Evolutionary conservation across 768 basidiomycete genomes (phyloP), one percentile per base, ranked within the genome.

Genomic region (Xerocomus spinulosus): DNA sequence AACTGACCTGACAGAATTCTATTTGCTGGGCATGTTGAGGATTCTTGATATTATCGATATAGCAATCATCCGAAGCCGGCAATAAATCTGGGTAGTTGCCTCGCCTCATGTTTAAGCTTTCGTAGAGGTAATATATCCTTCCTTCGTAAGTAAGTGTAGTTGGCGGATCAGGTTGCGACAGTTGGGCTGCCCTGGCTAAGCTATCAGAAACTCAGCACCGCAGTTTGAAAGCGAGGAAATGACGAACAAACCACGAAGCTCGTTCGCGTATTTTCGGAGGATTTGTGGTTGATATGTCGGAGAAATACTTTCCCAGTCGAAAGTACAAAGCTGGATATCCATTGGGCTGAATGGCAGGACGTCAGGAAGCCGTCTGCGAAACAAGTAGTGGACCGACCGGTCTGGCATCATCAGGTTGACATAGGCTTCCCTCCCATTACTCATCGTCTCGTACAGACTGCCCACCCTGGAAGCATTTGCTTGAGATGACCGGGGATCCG

Each of bases 321-420:
- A 68, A 20, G 72, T 57, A 24, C 73, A 68, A 44, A 86, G 67
- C 25, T 73, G 79, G 28, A 83, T 56, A 57, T 86, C 83, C 70
- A 82, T 72, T 12, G 79, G 73, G 20, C 82, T 83, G 49, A 44
- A 42, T 25, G 8, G 20, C 29, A 43, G 36, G 35, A 36, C 28
- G 36, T 56, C 39, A 57, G 45, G 14, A 28, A 42, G 25, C 20
- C 18, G 34, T n/a, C n/a, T 32, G 9, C n/a, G 29, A 32, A 33
- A 36, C 18, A 7, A n/a, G 46, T 28, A 26, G 17, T 15, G 37
- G 17, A 56, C 58, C 49, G 42, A 80, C 82, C 80, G 73, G 56
- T 82, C 75, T 33, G 82, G 82, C 55, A 83, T 64, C 72, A 82
- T 68, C 17, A 83, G 37, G 58, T 81, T 73, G 28, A 81, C 24